phyloP scores from a whole-genome alignment of 805 yeast genomes.

The Candida montana region DNA sequence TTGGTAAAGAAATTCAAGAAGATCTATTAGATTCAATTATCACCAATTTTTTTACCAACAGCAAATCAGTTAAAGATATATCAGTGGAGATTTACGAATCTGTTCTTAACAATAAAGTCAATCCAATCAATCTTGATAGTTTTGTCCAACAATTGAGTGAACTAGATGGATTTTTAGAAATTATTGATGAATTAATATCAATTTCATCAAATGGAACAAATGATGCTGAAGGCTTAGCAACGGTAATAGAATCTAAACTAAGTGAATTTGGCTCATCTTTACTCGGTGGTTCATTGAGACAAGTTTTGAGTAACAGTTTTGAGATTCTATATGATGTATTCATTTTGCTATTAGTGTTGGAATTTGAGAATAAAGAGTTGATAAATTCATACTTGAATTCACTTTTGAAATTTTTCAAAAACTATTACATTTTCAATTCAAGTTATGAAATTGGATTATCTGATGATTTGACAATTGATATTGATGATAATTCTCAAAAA shows the following conservation, averaged over 20 bases:
- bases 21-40: constrained; percentile 30
- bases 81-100: constrained; percentile 35
- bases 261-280: constrained; percentile 22
- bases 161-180: constrained; percentile 31
- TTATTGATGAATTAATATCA: constrained; percentile 34
- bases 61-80: constrained; percentile 28
- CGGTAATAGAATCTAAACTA: constrained; percentile 14
- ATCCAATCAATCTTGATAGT: constrained; percentile 31
- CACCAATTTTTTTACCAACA: constrained; percentile 1
- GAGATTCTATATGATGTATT: constrained; percentile 29
- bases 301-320: constrained; percentile 25
- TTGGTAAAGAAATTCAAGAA: constrained; percentile 32
- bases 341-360: constrained; percentile 31
- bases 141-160: constrained; percentile 37
- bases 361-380: constrained; percentile 28
- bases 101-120: constrained; percentile 36
- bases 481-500: constrained; percentile 14
- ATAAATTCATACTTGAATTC: constrained; percentile 14
- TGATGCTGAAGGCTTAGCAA: neutral
- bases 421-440: constrained; percentile 15
- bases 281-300: constrained; percentile 24
- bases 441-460: constrained; percentile 16
- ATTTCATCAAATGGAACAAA: constrained; percentile 17
- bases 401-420: constrained; percentile 15
- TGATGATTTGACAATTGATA: constrained; percentile 11